phyloP scores from a whole-genome alignment of 305 asterid species.

The Plantago coronopus region DNA sequence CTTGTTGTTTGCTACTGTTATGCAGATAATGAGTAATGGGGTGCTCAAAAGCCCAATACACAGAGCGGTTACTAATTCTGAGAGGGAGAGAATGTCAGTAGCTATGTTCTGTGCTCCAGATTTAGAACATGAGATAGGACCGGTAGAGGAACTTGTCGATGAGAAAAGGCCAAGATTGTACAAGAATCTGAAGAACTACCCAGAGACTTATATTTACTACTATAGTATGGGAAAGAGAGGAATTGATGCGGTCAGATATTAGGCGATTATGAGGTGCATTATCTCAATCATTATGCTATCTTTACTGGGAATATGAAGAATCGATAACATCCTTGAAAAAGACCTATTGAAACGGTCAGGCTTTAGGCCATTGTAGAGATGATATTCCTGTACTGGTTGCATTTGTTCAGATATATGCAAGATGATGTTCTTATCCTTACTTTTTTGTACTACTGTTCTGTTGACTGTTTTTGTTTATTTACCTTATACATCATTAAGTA shows the following conservation, averaged over 20 bases:
- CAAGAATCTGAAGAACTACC: conserved; percentile 35
- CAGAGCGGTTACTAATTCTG: conserved; percentile 50
- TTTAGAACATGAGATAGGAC: conserved; percentile 44
- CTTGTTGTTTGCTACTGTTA: neutral
- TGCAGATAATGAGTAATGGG: conserved; percentile 74
- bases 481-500: too few species aligned
- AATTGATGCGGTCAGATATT: conserved; percentile 37
- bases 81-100: conserved; percentile 46
- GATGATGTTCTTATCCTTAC: too few species aligned
- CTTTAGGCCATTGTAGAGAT: too few species aligned
- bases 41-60: conserved; percentile 62
- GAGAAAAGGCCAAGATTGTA: conserved; percentile 50
- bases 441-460: too few species aligned
- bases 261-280: conserved; percentile 4
- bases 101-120: conserved; percentile 52
- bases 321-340: too few species aligned
- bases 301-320: too few species aligned
- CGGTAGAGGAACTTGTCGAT: conserved; percentile 45
- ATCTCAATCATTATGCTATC: too few species aligned
- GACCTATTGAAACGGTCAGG: too few species aligned
- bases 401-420: too few species aligned
- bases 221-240: conserved; percentile 58
- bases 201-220: conserved; percentile 32
- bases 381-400: too few species aligned
- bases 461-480: too few species aligned